Evolutionary conservation across 2,329 filamentous ascomycete genomes (phyloP).

Genomic region (Fusarium hainanense): DNA sequence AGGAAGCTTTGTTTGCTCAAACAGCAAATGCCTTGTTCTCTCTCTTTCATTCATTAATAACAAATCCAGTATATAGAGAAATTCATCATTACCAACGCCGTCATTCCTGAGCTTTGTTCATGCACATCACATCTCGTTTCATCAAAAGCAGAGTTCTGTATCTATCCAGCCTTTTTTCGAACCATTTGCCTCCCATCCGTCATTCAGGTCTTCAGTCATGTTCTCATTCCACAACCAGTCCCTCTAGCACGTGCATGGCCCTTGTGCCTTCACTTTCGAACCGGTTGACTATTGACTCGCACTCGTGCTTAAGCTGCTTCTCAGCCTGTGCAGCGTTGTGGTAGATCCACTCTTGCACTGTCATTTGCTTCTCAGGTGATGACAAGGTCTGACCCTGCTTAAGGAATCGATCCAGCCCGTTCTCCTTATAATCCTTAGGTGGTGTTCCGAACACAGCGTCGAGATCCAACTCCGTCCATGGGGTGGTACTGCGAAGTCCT

Average conservation of each 20-base stretch:
- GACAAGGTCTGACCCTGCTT: conserved; percentile 71
- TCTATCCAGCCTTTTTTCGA: conserved; percentile 22
- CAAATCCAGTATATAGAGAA: conserved; percentile 27
- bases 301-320: conserved; percentile 80
- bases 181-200: conserved; percentile 12
- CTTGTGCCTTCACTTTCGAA: conserved; percentile 87
- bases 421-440: conserved; percentile 62
- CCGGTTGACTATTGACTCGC: conserved; percentile 81
- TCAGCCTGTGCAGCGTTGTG: conserved; percentile 85
- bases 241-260: conserved; percentile 82
- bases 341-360: conserved; percentile 91
- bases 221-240: conserved; percentile 67
- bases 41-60: conserved; percentile 20
- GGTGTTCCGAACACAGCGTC: conserved; percentile 73
- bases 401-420: conserved; percentile 61
- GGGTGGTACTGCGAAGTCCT: conserved; percentile 65
- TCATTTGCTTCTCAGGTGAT: conserved; percentile 87
- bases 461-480: conserved; percentile 82
- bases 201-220: conserved; percentile 28
- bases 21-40: conserved; percentile 10
- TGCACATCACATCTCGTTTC: conserved; percentile 20
- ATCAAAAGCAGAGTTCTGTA: conserved; percentile 29
- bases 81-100: conserved; percentile 38
- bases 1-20: background rate
- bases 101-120: conserved; percentile 37